Conservation (phyloP, 176 grass and related monocot species). For the Guadua angustifolia region DNA sequence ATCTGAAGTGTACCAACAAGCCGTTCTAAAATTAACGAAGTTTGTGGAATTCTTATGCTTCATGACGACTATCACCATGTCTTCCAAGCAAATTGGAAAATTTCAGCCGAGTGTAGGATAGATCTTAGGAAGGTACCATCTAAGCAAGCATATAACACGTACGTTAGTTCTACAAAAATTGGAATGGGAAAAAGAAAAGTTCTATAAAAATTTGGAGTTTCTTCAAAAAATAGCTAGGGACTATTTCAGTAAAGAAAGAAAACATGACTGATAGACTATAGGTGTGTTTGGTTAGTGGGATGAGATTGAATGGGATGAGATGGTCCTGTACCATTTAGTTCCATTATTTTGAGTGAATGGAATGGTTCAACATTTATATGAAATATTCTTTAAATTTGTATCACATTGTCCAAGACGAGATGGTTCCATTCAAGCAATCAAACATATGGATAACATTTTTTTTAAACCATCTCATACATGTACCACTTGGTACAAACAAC, state of each 20-base stretch:
- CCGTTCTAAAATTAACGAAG: not conserved
- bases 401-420: no score
- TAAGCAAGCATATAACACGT: not conserved
- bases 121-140: not conserved
- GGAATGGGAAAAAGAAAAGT: no score
- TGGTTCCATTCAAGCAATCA: no score
- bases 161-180: not conserved
- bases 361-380: no score
- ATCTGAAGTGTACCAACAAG: not conserved
- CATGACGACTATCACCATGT: not conserved
- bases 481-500: no score
- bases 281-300: no score
- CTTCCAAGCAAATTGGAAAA: not conserved
- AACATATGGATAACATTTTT: no score
- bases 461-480: no score
- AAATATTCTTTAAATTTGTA: no score
- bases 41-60: not conserved
- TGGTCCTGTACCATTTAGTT: no score
- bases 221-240: not conserved
- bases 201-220: not conserved
- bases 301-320: no score
- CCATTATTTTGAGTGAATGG: no score
- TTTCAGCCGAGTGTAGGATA: not conserved
- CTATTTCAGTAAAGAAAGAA: not conserved
- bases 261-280: not conserved